These are phyloP conservation scores for Stachybotrys chlorohalonatus DNA, from an alignment of 2,329 filamentous ascomycete species.

Conservation along the genomic window DNA sequence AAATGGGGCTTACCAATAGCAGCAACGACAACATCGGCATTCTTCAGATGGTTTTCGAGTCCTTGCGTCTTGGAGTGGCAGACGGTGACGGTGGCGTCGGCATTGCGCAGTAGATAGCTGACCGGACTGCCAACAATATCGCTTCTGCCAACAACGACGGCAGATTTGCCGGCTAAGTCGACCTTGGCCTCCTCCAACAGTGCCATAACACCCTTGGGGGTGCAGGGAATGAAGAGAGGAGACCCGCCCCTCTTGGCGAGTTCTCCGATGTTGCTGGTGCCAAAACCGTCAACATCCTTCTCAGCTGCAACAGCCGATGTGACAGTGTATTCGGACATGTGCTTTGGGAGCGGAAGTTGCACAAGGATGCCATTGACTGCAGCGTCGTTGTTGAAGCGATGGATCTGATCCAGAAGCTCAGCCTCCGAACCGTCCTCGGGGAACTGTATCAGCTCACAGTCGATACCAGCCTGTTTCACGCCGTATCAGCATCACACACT, in stretches of 20 bases:
- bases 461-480: slow-evolving; percentile 67
- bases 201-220: slow-evolving; percentile 94
- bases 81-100: slow-evolving; percentile 91
- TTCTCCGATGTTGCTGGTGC: slow-evolving; percentile 89
- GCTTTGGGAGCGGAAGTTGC: slow-evolving; percentile 80
- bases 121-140: slow-evolving; percentile 97
- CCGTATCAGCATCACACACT: background rate
- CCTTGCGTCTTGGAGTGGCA: slow-evolving; percentile 84
- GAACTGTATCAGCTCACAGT: slow-evolving; percentile 77
- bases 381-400: slow-evolving; percentile 76
- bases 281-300: slow-evolving; percentile 98
- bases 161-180: slow-evolving; percentile 79
- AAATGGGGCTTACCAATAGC: slow-evolving; percentile 84
- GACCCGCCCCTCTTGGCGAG: slow-evolving; percentile 88
- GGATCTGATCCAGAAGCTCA: slow-evolving; percentile 77
- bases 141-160: slow-evolving; percentile 87
- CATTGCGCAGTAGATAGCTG: slow-evolving; percentile 90
- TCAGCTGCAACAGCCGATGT: slow-evolving; percentile 86
- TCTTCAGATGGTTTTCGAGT: slow-evolving; percentile 65
- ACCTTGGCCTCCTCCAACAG: slow-evolving; percentile 78
- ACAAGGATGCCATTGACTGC: slow-evolving; percentile 86
- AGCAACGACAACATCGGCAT: slow-evolving; percentile 82
- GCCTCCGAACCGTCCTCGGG: slow-evolving; percentile 72
- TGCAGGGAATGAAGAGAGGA: slow-evolving; percentile 88
- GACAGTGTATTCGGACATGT: slow-evolving; percentile 82